Evolutionary conservation across 176 grass and related monocot species (phyloP), one percentile per base, ranked within the genome.

Genomic region (Zoysia pacifica): DNA sequence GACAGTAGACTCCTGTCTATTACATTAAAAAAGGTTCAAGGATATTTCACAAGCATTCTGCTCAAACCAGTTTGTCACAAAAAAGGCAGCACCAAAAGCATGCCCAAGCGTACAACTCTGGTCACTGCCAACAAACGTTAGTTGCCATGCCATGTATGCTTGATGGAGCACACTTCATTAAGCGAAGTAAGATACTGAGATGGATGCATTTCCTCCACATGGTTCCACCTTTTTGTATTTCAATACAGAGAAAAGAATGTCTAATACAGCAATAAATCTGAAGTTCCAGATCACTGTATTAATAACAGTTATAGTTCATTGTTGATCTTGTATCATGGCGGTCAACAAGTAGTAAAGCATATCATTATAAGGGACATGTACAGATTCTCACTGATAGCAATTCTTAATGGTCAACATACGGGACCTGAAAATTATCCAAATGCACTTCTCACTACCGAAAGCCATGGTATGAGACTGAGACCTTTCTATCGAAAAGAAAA

Each of bases 11-110:
- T 68, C 10, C 42, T 75, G 56, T 61, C 13, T 18, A 66, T 55
- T 46, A 47, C 40, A 72, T n/a, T 46, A 65, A 67, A 64, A 73
- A 35, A 2, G 8, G 28, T 28, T 67, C 28, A 39, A 43, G 36
- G 51, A 52, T 42, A 37, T 37, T 52, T 51, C 37, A 50, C 5
- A 62, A 59, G 44, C 9, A 67, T 67, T 69, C 63, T 63, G 19
- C 5, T 70, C 36, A 51, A 19, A 69, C 46, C 55, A 76, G 48
- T 70, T 70, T 45, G 35, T 55, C 58, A 77, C 73, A 71, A 65
- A 28, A 28, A 36, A 62, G 69, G 58, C 56, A 77, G 58, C 79
- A 82, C 56, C 1, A 18, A 82, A 75, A 69, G 75, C 70, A 84
- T 88, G 86, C 48, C 28, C 44, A 58, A 37, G 74, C 50, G 28